Evolutionary conservation across 768 basidiomycete genomes (phyloP).

Genomic region (Tylopilus rubrobrunneus): DNA sequence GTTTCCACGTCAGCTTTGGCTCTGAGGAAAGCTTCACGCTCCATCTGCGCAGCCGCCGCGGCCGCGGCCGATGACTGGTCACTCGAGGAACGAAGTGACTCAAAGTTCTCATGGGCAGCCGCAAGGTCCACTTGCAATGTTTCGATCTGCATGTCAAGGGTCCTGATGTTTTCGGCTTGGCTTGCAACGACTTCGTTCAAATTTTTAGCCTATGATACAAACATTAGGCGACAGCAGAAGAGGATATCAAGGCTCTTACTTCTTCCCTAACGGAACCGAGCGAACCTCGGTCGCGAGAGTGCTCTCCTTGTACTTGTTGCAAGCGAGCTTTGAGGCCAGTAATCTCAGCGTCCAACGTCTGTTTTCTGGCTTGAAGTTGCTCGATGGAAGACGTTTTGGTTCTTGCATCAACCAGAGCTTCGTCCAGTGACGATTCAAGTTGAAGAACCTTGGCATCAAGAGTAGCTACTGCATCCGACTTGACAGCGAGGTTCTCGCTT

Average conservation of each 20-base stretch:
- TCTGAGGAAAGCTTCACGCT: slow-evolving; percentile 61
- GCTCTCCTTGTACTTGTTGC: slow-evolving; percentile 32
- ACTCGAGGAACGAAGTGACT: slow-evolving; percentile 44
- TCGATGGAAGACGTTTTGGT: slow-evolving; percentile 42
- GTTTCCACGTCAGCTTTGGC: slow-evolving; percentile 60
- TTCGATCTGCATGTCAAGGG: slow-evolving; percentile 48
- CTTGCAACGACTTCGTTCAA: slow-evolving; percentile 38
- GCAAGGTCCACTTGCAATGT: slow-evolving; percentile 48
- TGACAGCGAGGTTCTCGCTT: slow-evolving; percentile 48
- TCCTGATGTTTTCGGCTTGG: slow-evolving; percentile 46
- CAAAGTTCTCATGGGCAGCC: slow-evolving; percentile 50
- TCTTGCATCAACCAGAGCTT: slow-evolving; percentile 43
- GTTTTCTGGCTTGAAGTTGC: slow-evolving; percentile 48
- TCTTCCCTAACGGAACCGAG: slow-evolving; percentile 45
- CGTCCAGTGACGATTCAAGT: slow-evolving; percentile 48
- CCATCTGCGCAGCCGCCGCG: slow-evolving; percentile 49
- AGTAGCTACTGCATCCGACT: slow-evolving; percentile 44
- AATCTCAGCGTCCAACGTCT: slow-evolving; percentile 46
- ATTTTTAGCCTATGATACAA: slow-evolving; percentile 44
- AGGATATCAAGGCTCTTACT: slow-evolving; percentile 35
- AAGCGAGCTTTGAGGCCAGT: slow-evolving; percentile 40
- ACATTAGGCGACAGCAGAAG: slow-evolving; percentile 1
- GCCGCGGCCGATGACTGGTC: slow-evolving; percentile 41
- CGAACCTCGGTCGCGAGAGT: slow-evolving; percentile 21
- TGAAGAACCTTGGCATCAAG: slow-evolving; percentile 52